phyloP scores from a whole-genome alignment of 176 grass and related monocot genomes.

The Aegilops umbellulata region DNA sequence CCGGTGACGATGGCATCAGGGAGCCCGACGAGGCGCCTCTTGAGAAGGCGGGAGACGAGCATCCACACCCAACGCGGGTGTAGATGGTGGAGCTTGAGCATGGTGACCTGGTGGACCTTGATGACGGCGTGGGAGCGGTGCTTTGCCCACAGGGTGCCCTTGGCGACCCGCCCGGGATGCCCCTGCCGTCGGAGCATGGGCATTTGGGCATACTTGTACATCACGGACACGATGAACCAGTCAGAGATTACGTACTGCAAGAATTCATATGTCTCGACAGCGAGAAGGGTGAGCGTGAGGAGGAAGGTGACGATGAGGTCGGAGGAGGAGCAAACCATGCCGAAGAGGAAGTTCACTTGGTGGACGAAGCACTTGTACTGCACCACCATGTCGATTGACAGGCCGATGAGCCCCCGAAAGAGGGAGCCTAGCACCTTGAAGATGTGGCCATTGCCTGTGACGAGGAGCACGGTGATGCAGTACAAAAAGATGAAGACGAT shows the following conservation, averaged over 20 bases:
- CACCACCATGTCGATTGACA: constrained; percentile 25
- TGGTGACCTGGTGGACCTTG: constrained; percentile 17
- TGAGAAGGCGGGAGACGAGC: constrained; percentile 8
- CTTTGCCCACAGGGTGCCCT: not conserved
- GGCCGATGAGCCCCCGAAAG: not conserved
- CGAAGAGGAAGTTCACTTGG: constrained; percentile 2
- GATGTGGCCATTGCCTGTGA: constrained; percentile 39
- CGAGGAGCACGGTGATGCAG: constrained; percentile 9
- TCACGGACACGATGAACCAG: not conserved
- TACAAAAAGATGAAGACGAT: constrained; percentile 24
- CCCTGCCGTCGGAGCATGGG: not conserved
- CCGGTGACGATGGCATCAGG: not conserved
- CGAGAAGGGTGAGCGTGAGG: constrained; percentile 20
- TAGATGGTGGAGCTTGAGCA: constrained; percentile 5
- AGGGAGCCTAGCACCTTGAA: not conserved
- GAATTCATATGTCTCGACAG: constrained; percentile 27
- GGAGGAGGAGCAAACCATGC: constrained; percentile 29
- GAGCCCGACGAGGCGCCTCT: constrained; percentile 13
- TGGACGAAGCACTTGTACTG: constrained; percentile 30
- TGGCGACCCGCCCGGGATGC: not conserved
- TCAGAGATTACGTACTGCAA: constrained; percentile 17
- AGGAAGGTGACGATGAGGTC: constrained; percentile 31
- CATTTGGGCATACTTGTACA: not conserved
- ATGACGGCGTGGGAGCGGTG: not conserved
- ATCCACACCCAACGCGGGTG: constrained; percentile 2